Base-by-base conservation (phyloP, 306 rosid species). In the Cucurbita ficifolia region DNA sequence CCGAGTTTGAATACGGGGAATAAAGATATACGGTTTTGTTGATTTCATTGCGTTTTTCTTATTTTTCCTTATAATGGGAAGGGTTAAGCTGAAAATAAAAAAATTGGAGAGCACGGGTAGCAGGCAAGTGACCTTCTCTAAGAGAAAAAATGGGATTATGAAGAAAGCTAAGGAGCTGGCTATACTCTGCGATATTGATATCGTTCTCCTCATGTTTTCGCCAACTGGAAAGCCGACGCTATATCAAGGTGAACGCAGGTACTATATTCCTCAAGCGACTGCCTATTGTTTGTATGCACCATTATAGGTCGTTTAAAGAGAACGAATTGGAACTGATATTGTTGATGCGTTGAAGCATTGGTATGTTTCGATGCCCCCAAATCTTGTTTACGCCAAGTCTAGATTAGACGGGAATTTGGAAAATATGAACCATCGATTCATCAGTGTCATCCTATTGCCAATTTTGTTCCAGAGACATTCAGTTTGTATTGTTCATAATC, bases 181-280 rank as follows among this genome's bases (percentile, higher is more conserved):
- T 42, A 89, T 94, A 42, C 77, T 94, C 4, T 90, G 98, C 36
- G 98, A 94, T 69, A 87, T 90, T 58, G 98, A 90, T 74, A 88
- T 94, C 75, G 70, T 91, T 67, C 99, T 94, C 79, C 97, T 94
- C 76, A 94, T 94, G 99, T 94, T 94, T 79, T 89, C 99, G 7
- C 99, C 99, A 1, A 75, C 81, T n/a, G 99, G 96, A 78, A 91
- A 86, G 82, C 96, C 99, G 68, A 75, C 96, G 14, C 24, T 91
- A 13, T 94, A 96, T 78, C 78, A 85, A 9, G 97, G 99, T 65
- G 82, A 82, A 56, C 87, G 87, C 83, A 87, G 97, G 97, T 87
- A 36, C 38, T 67, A 17, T 53, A 46, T n/a, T 39, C 50, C 63
- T 10, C 71, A 19, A n/a, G 35, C 35, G 19, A 19, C 8, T 4